Base-by-base conservation (phyloP, 2,329 filamentous ascomycete species). In the Helicocarpus griseus region DNA sequence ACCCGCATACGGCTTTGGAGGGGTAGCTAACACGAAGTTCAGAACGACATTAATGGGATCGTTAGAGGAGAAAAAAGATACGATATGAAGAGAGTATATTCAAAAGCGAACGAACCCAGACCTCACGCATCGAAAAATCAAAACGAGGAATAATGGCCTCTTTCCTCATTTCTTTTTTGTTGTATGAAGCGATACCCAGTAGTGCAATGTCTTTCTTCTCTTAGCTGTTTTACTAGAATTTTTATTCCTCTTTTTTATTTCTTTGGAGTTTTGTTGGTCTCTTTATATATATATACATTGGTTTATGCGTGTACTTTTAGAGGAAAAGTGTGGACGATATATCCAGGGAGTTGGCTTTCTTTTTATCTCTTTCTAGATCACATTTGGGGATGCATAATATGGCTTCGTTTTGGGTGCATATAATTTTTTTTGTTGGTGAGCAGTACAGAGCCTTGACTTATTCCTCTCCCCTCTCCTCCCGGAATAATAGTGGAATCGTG, bases 1-100 rank as follows among this genome's bases (percentile, higher is more conserved):
- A 2, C 89, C 89, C 17, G 89, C 89, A 0, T 95, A 91, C 73
- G 90, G 89, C 1, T 77, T 95, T 11, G 90, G 89, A 0, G 89
- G 89, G 0, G 87, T 95, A 9, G 85, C 93, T 9, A 95, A 95
- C 69, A 77, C 77, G 53, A 83, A 86, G 62, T 74, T 91, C 41
- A 77, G 89, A 59, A 74, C 71, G 62, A 73, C 65, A 49, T 64
- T 91, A 59, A 89, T 95, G 84, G 73, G 72, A 58, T 76, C 66
- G 60, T 63, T 87, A 53, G 77, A 78, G 60, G 69, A 26, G n/a
- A 39, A 47, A 3, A 13, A n/a, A 11, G 22, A 14, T 41, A 26
- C 3, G 26, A 44, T 44, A 44, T 44, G n/a, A n/a, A n/a, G n/a
- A 44, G 14, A 29, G 21, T 17, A 26, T 28, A 40, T 29, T 8